Evolutionary conservation across 805 yeast species (phyloP).

Genomic region (Clavispora asparagi): DNA sequence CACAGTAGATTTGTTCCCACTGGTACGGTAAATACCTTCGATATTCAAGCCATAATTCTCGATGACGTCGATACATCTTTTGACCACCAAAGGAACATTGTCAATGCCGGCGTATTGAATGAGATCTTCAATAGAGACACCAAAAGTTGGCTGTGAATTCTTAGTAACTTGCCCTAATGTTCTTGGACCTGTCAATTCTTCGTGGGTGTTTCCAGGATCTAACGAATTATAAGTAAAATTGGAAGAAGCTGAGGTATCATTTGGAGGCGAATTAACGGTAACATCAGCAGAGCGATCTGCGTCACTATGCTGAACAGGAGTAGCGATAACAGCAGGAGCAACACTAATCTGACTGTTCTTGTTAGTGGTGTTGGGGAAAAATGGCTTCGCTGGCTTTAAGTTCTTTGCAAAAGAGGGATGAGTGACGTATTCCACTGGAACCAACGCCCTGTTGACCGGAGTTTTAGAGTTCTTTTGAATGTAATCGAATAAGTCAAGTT

Average conservation of each 20-base stretch:
- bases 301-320: not conserved
- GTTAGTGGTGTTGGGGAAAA: constrained; percentile 20
- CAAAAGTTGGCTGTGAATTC: constrained; percentile 55
- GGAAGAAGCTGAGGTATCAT: constrained; percentile 1
- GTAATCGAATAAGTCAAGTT: constrained; percentile 71
- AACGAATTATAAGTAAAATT: constrained; percentile 18
- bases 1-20: constrained; percentile 72
- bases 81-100: constrained; percentile 86
- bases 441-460: constrained; percentile 39
- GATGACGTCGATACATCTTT: constrained; percentile 79
- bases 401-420: constrained; percentile 57
- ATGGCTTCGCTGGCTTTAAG: constrained; percentile 27
- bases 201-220: constrained; percentile 27
- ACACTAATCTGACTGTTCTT: constrained; percentile 1
- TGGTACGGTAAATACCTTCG: constrained; percentile 86
- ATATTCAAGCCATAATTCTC: constrained; percentile 79
- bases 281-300: not conserved
- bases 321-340: not conserved
- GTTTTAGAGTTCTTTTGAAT: constrained; percentile 45
- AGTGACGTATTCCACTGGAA: constrained; percentile 65
- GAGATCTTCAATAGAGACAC: constrained; percentile 72
- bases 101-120: constrained; percentile 78
- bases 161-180: constrained; percentile 17
- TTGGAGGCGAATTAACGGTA: not conserved
- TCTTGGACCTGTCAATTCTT: constrained; percentile 33